Evolutionary conservation across 2,329 filamentous ascomycete species (phyloP).

Genomic region (Neoarthrinium moseri): DNA sequence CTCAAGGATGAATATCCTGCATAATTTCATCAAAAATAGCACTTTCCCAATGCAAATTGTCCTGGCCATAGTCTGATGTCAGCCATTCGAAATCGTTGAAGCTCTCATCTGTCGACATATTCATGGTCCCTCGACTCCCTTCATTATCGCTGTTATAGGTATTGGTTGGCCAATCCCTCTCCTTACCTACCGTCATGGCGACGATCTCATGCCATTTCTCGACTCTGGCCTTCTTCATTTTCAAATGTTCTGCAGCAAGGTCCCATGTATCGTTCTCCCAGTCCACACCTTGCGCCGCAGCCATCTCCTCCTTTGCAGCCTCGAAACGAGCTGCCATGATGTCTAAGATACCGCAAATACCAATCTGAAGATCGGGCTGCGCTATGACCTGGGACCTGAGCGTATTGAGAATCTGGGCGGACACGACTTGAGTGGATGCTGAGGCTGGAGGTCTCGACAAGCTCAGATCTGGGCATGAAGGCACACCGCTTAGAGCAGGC

Average conservation of each 20-base stretch:
- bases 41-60: neutral
- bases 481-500: neutral
- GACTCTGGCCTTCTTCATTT: neutral
- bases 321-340: neutral
- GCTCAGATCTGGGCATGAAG: slow-evolving; percentile 2
- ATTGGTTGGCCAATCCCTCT: neutral
- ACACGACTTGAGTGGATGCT: neutral
- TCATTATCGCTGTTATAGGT: neutral
- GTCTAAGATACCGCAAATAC: neutral
- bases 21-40: slow-evolving; percentile 4
- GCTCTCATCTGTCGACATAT: neutral
- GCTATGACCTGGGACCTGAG: neutral
- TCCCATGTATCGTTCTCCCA: slow-evolving; percentile 38
- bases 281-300: slow-evolving; percentile 17
- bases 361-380: neutral
- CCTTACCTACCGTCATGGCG: neutral
- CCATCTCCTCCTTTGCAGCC: slow-evolving; percentile 1
- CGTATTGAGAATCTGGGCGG: slow-evolving; percentile 1
- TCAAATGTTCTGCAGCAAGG: slow-evolving; percentile 1
- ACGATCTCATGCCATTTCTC: slow-evolving; percentile 1
- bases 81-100: neutral
- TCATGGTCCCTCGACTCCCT: neutral
- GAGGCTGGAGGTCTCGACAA: neutral
- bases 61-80: neutral
- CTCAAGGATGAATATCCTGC: neutral